Evolutionary conservation across 2,329 filamentous ascomycete genomes (phyloP).

Genomic region (Colletotrichum eremochloae): DNA sequence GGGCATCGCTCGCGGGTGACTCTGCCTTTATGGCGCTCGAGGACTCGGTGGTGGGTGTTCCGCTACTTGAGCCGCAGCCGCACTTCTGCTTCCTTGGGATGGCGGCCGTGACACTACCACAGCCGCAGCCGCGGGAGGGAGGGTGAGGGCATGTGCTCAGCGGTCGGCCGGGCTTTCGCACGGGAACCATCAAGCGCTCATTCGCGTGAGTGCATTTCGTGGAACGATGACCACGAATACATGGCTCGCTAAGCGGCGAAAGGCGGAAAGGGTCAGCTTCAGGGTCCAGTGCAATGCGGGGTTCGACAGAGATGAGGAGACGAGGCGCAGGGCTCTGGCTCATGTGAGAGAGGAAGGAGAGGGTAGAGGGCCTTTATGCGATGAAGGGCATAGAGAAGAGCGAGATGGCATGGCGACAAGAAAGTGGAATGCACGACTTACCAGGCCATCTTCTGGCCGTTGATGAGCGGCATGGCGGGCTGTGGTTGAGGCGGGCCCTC

Average conservation of each 20-base stretch:
- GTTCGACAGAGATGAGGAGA: constrained; percentile 21
- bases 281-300: constrained; percentile 15
- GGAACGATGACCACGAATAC: constrained; percentile 81
- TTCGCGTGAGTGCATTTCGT: constrained; percentile 79
- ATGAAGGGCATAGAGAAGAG: neutral
- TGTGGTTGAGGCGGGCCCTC: constrained; percentile 7
- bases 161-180: constrained; percentile 79
- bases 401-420: constrained; percentile 1
- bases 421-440: constrained; percentile 56
- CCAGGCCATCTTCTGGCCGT: constrained; percentile 81
- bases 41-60: constrained; percentile 40
- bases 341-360: constrained; percentile 5
- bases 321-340: constrained; percentile 13
- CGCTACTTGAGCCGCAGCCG: constrained; percentile 58
- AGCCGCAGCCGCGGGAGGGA: constrained; percentile 71
- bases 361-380: neutral
- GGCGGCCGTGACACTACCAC: constrained; percentile 73
- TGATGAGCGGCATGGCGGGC: constrained; percentile 73
- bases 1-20: constrained; percentile 49
- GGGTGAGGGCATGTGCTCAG: constrained; percentile 78
- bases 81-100: constrained; percentile 72
- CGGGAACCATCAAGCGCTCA: constrained; percentile 77
- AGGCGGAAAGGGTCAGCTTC: constrained; percentile 41
- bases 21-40: constrained; percentile 44
- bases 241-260: constrained; percentile 70